Conservation (phyloP, 345 rosid species). For the Lenwebbia sp. region DNA sequence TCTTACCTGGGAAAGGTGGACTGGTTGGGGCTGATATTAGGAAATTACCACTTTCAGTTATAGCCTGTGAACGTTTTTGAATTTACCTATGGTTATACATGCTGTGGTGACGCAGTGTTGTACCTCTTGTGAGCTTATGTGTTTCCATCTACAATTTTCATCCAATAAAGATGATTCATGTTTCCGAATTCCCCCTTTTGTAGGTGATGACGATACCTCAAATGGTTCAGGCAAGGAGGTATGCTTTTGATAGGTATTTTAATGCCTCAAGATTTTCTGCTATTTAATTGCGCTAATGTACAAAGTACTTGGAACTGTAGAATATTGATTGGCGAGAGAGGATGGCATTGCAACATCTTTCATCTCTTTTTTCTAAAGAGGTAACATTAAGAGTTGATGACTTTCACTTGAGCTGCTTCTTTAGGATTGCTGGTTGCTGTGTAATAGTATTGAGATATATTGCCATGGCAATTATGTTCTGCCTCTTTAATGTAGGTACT, state of each 20-base stretch:
- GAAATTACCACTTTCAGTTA: neutral
- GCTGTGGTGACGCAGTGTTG: neutral
- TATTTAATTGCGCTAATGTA: neutral
- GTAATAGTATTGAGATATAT: neutral
- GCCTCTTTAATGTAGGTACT: constrained; percentile 37
- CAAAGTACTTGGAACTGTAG: neutral
- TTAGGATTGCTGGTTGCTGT: neutral
- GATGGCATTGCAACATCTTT: constrained; percentile 50
- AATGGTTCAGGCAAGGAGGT: constrained; percentile 1
- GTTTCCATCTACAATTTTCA: neutral
- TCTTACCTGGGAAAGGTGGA: neutral
- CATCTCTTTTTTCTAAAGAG: constrained; percentile 69
- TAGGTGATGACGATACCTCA: neutral
- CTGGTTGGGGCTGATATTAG: neutral
- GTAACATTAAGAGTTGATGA: constrained; percentile 26
- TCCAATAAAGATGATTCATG: neutral
- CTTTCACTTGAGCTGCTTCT: neutral
- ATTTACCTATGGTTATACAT: neutral
- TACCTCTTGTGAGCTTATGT: neutral
- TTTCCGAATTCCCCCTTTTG: neutral
- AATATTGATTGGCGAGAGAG: constrained; percentile 71
- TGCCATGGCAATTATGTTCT: neutral
- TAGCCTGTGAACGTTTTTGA: neutral
- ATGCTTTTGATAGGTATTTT: neutral
- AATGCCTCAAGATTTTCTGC: neutral